Percentiles rank a stretch among this genome's conserved stretches.
These are phyloP conservation scores for Mollisia scopiformis DNA, from an alignment of 2,329 filamentous ascomycete genomes.

Conservation along the genomic window DNA sequence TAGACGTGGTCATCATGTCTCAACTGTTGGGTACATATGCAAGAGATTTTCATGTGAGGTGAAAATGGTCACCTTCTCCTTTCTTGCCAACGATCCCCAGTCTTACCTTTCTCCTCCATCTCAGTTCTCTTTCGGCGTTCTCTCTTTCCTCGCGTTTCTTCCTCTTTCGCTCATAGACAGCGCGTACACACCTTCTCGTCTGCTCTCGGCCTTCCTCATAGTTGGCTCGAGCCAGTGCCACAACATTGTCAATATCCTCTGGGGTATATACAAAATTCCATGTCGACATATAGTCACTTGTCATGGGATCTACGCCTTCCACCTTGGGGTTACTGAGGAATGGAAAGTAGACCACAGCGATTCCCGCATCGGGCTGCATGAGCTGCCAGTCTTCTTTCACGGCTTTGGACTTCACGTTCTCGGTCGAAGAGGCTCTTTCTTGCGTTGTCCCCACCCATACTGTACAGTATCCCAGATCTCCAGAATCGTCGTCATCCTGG, in stretches of 20 bases:
- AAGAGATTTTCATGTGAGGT: slow-evolving; percentile 42
- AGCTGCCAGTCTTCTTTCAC: slow-evolving; percentile 68
- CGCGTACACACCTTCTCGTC: slow-evolving; percentile 77
- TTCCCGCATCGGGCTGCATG: slow-evolving; percentile 77
- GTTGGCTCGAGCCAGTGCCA: slow-evolving; percentile 82
- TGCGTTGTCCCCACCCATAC: slow-evolving; percentile 90
- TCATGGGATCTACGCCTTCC: slow-evolving; percentile 79
- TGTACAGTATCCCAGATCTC: slow-evolving; percentile 87
- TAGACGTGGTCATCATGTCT: neutral
- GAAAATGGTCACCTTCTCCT: slow-evolving; percentile 71
- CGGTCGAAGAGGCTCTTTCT: slow-evolving; percentile 62
- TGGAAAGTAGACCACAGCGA: slow-evolving; percentile 89
- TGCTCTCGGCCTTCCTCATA: slow-evolving; percentile 81
- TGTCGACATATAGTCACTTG: slow-evolving; percentile 85
- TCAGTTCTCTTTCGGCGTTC: slow-evolving; percentile 41
- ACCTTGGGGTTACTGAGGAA: slow-evolving; percentile 82
- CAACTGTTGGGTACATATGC: neutral
- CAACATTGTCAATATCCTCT: slow-evolving; percentile 84
- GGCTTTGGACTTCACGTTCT: slow-evolving; percentile 52
- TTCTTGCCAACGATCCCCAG: slow-evolving; percentile 56
- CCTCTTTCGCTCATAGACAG: slow-evolving; percentile 93
- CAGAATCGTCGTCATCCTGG: slow-evolving; percentile 43
- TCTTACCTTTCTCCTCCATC: slow-evolving; percentile 50
- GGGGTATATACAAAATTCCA: slow-evolving; percentile 99
- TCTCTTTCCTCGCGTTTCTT: slow-evolving; percentile 61